These are phyloP conservation scores for Rhododendron mucronatum DNA, from an alignment of 148 eudicot genomes.

Conservation along the genomic window DNA sequence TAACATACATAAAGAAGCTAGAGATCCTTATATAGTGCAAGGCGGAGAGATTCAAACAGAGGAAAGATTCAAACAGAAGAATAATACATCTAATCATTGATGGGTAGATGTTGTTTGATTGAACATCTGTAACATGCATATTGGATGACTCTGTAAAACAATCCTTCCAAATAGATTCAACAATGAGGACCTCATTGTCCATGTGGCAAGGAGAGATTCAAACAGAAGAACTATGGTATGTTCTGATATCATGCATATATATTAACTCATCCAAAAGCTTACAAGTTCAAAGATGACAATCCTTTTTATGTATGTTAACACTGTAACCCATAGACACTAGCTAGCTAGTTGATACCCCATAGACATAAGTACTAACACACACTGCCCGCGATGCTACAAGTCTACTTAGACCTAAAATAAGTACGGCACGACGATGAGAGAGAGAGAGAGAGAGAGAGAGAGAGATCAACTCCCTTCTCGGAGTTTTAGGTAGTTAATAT, in stretches of 20 bases:
- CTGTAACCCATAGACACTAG: background rate
- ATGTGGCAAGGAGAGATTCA: background rate
- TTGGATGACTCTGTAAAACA: too few species aligned
- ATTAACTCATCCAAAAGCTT: background rate
- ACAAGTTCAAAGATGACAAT: background rate
- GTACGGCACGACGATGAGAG: background rate
- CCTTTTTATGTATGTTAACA: background rate
- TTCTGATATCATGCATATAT: background rate
- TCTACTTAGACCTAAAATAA: background rate
- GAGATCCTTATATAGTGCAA: too few species aligned
- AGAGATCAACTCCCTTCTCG: too few species aligned
- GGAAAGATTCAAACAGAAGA: too few species aligned
- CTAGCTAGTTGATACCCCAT: background rate
- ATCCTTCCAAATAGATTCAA: too few species aligned
- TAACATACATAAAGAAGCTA: too few species aligned
- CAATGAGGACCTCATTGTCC: too few species aligned
- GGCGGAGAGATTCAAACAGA: background rate
- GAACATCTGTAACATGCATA: too few species aligned
- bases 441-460: background rate
- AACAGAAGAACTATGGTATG: too few species aligned
- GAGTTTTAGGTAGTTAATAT: background rate
- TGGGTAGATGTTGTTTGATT: too few species aligned
- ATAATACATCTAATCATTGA: too few species aligned
- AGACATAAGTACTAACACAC: background rate
- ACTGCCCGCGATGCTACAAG: background rate